phyloP scores from a whole-genome alignment of 2,329 filamentous ascomycete species.

The Fusarium mundagurra region DNA sequence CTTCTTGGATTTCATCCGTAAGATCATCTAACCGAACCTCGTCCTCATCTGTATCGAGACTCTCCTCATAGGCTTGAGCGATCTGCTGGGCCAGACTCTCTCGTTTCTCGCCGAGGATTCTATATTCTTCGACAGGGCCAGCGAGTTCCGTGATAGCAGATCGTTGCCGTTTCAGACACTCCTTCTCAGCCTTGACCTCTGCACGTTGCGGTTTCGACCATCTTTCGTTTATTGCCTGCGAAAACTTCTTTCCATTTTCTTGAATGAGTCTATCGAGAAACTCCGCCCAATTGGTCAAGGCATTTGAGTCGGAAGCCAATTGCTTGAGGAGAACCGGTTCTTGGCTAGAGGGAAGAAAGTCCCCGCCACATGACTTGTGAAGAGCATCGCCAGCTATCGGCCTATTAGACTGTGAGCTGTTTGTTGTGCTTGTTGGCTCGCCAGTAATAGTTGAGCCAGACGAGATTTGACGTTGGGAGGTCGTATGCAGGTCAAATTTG shows the following conservation, averaged over 20 bases:
- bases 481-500: neutral
- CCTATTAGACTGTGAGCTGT: conserved; percentile 18
- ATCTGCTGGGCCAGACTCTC: conserved; percentile 59
- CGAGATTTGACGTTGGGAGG: conserved; percentile 21
- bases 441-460: conserved; percentile 12
- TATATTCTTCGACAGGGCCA: conserved; percentile 55
- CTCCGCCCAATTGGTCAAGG: conserved; percentile 50
- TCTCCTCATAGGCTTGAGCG: conserved; percentile 60
- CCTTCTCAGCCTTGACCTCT: conserved; percentile 61
- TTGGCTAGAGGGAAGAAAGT: conserved; percentile 1
- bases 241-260: conserved; percentile 60
- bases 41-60: conserved; percentile 61
- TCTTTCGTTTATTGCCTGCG: conserved; percentile 57
- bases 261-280: conserved; percentile 55
- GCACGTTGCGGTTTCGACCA: conserved; percentile 57
- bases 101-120: conserved; percentile 53
- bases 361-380: neutral
- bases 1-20: conserved; percentile 54
- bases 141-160: conserved; percentile 54
- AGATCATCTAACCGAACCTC: conserved; percentile 61
- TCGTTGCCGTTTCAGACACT: conserved; percentile 57
- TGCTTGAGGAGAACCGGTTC: conserved; percentile 41
- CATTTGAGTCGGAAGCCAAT: conserved; percentile 44
- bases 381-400: conserved; percentile 4
- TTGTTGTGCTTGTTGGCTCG: neutral